Base-by-base conservation (phyloP, 768 basidiomycete species). In the Russula earlei region DNA sequence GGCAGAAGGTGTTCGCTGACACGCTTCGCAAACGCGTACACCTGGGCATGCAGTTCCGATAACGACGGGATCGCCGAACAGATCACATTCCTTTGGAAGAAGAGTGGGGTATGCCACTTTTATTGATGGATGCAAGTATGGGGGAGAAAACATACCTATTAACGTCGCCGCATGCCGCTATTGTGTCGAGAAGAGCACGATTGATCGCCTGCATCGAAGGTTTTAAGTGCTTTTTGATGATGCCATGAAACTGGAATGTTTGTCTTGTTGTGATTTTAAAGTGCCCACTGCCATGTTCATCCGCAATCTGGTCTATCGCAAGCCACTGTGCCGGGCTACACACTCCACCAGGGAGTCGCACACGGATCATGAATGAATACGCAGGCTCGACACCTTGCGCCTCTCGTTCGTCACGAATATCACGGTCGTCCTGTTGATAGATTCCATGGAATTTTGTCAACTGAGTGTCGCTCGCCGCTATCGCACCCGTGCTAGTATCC, bases 241-340 rank as follows among this genome's bases (percentile, higher is more conserved):
- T 90, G 54, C 96, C 96, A 70, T 99, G 96, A 79, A 96, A 98
- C 72, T 99, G 96, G 85, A 98, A 99, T 10, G 96, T 99, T 69
- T 92, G 84, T 59, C 96, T 79, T 33, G 96, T 99, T 45, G 96
- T 99, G 62, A 99, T 84, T 77, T 99, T 99, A 74, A 98, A 87
- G 5, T 94, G 91, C 44, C 87, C 83, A 58, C 82, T 87, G 6
- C 92, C 96, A 69, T 93, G 91, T 69, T 92, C 90, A 67, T 98
- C 96, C 52, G 96, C 82, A 63, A 99, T 97, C 64, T 86, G 85
- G 72, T 97, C 91, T 83, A 99, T 91, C 62, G 85, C 81, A 49
- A 94, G 74, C 96, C 96, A 98, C 72, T 99, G 96, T 36, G 81
- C 72, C 3, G 95, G 86, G 25, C 75, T 78, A 69, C 96, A 98